Evolutionary conservation across 2,329 filamentous ascomycete genomes (phyloP).

Genomic region (Amphichorda felina): DNA sequence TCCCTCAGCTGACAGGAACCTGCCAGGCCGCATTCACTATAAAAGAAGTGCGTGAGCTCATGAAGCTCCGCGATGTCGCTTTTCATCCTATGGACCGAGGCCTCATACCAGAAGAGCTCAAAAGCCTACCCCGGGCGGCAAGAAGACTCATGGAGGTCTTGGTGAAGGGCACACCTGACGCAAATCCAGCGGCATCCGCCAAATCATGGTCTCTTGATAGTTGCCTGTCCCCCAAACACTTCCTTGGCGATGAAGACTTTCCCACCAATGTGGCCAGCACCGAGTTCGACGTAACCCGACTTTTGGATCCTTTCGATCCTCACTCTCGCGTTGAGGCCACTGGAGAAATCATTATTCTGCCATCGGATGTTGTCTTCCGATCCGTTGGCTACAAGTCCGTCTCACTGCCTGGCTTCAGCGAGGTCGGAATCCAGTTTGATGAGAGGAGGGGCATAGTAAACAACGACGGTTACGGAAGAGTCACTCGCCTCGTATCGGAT

Average conservation of each 20-base stretch:
- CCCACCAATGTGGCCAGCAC: constrained; percentile 47
- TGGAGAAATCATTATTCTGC: constrained; percentile 38
- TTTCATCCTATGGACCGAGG: constrained; percentile 58
- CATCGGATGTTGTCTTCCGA: constrained; percentile 67
- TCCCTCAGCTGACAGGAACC: too few relatives aligned
- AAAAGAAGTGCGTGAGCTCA: constrained; percentile 82
- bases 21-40: constrained; percentile 80
- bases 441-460: constrained; percentile 60
- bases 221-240: constrained; percentile 64
- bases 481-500: constrained; percentile 29
- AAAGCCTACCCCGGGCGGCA: constrained; percentile 61
- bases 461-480: constrained; percentile 71
- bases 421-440: constrained; percentile 71
- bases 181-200: constrained; percentile 5
- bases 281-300: constrained; percentile 50
- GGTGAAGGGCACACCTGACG: constrained; percentile 55
- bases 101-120: constrained; percentile 56
- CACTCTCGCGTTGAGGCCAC: constrained; percentile 34
- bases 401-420: constrained; percentile 60
- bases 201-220: constrained; percentile 82
- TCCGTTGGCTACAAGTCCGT: constrained; percentile 92
- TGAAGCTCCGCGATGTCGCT: constrained; percentile 60
- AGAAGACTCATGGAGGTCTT: constrained; percentile 74
- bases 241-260: constrained; percentile 37
- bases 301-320: constrained; percentile 44